Conservation (phyloP, 441 rosid genomes). For the Croton setiger region DNA sequence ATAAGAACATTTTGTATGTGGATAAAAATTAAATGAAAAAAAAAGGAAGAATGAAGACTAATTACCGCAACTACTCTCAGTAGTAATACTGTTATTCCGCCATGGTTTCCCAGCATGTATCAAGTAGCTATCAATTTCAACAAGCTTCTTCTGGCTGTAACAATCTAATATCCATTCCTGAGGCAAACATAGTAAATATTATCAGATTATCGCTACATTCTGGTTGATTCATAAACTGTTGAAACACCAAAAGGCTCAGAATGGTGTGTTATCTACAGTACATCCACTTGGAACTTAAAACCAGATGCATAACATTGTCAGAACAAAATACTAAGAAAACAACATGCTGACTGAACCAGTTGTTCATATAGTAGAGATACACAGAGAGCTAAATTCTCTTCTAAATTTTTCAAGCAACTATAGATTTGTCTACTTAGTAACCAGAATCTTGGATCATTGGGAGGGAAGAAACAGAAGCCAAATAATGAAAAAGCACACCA, state of each 20-base stretch:
- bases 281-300: neutral
- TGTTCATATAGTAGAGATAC: neutral
- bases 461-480: constrained; percentile 1
- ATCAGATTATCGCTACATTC: constrained; percentile 6
- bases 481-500: neutral
- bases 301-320: neutral
- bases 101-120: constrained; percentile 93
- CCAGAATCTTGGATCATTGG: neutral
- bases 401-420: neutral
- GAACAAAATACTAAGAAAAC: neutral
- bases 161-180: constrained; percentile 91
- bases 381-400: neutral
- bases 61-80: constrained; percentile 39
- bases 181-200: constrained; percentile 11
- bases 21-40: constrained; percentile 1
- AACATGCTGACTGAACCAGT: neutral
- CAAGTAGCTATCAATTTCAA: constrained; percentile 74
- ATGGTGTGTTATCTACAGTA: neutral
- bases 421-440: constrained; percentile 2
- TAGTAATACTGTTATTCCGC: constrained; percentile 40
- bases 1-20: neutral
- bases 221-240: constrained; percentile 1
- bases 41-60: neutral
- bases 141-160: constrained; percentile 60
- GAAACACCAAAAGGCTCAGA: constrained; percentile 4